Base-by-base conservation (phyloP, 305 asterid species). In the Stenogyne calaminthoides region DNA sequence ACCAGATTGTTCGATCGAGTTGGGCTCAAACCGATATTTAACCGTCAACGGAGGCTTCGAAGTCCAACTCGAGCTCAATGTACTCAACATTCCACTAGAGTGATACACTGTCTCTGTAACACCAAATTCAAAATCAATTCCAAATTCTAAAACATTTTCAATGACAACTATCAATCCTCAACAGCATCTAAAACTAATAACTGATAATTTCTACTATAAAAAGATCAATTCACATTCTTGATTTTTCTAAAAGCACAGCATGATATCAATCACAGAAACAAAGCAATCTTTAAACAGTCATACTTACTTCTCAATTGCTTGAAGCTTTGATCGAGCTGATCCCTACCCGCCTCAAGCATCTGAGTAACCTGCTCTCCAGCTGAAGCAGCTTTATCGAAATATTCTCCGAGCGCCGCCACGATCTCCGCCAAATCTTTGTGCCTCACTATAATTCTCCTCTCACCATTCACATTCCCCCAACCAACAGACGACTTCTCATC, bases 11-110 rank as follows among this genome's bases (percentile, higher is more conserved):
- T 83, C 89, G 18, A 86, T 76, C 2, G 90, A 78, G 76, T 83
- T 71, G 14, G 96, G 96, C 69, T 92, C 96, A n/a, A 87, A 84
- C 68, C 77, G 84, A 82, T 90, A 90, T 77, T 92, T 89, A 40
- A 90, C 96, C 0, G 87, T 88, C 88, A 88, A 74, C 0, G 97
- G 98, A 54, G 96, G 98, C 85, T 88, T 92, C 18, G 96, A 92
- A 29, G 89, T 88, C 98, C 98, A 95, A 80, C 84, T 88, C 15
- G 98, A 90, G 84, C 96, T 92, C 91, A 95, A 76, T 78, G 81
- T 92, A 75, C 96, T 92, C 86, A 92, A 80, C 78, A 90, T 74
- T 73, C 99, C 98, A 76, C 88, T 85, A 0, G 99, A 90, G 72
- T 92, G 98, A 80, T 95, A 86, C 67, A 88, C 85, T 0, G 93